Base-by-base conservation (phyloP, 1,284 basidiomycete species). In the Papiliotrema laurentii region DNA sequence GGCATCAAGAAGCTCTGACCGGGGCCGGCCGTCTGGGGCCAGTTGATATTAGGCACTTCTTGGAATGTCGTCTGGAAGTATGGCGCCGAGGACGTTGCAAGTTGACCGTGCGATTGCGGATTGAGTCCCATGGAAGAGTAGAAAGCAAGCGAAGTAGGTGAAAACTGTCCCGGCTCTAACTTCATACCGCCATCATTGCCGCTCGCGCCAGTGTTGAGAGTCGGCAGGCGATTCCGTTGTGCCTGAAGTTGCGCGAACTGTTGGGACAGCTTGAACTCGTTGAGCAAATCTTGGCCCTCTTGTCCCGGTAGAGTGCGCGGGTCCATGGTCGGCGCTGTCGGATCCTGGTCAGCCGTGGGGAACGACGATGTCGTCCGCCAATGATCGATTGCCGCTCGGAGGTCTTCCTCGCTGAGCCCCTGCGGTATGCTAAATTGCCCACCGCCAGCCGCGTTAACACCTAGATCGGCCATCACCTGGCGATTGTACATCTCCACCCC, bases 111-210 rank as follows among this genome's bases (percentile, higher is more conserved):
- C 13, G 46, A 44, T 26, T 48, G 43, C 0, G 62, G 61, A 28
- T 50, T 53, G 19, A 64, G 44, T 14, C 66, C 64, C 18, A 69
- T 54, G 35, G 59, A 61, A 34, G 55, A 62, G 54, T 67, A 73
- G 47, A 65, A 68, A 19, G 59, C 66, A 51, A 63, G 55, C 14
- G 64, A 68, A 10, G 62, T 70, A 22, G 64, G 70, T 36, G 62
- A 73, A 41, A 71, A 55, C 45, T 65, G 60, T 18, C 64, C 56
- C n/a, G n/a, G n/a, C n/a, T n/a, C n/a, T n/a, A n/a, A n/a, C n/a
- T n/a, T n/a, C n/a, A n/a, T n/a, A 28, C 37, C 34, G 13, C 37
- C 39, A 25, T 24, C 45, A n/a, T 27, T 21, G 11, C 19, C 22
- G 22, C 38, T 22, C 4, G 40, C 39, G 24, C 46, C 46, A 11